These are phyloP conservation scores for Wickerhamiella occidentalis DNA, from an alignment of 805 yeast genomes.

Conservation along the genomic window DNA sequence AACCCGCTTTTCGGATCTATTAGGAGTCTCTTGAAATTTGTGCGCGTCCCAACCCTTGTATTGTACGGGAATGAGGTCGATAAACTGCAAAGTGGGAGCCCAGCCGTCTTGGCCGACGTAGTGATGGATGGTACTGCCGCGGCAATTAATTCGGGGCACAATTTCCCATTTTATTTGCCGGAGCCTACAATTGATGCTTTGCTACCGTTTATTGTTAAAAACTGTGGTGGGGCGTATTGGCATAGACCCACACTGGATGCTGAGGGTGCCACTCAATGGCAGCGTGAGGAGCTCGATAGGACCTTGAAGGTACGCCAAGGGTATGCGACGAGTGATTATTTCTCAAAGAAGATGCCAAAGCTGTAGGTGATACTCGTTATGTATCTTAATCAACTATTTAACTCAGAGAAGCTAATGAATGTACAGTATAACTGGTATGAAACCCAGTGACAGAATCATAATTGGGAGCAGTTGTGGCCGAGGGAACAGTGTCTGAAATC, in stretches of 20 bases:
- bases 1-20: not conserved
- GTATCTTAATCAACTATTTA: too few species aligned
- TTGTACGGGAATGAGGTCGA: conserved; percentile 29
- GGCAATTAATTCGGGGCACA: conserved; percentile 36
- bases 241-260: not conserved
- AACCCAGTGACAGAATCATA: not conserved
- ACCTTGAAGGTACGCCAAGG: not conserved
- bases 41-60: conserved; percentile 30
- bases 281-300: not conserved
- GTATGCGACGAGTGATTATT: not conserved
- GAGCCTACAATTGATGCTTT: conserved; percentile 27
- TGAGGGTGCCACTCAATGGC: not conserved
- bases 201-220: not conserved
- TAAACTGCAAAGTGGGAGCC: conserved; percentile 15
- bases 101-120: not conserved
- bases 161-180: conserved; percentile 43
- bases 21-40: conserved; percentile 25
- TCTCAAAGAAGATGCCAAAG: not conserved
- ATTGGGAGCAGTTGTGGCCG: not conserved
- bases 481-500: not conserved
- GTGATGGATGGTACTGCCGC: conserved; percentile 26
- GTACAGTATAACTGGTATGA: not conserved
- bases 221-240: not conserved
- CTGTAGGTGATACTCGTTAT: too few species aligned
- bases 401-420: not conserved